Percentiles rank a stretch among this genome's conserved stretches.
These are phyloP conservation scores for Straminergon stramineum DNA, from an alignment of 225 moss, liverwort and hornwort genomes.

Conservation along the genomic window DNA sequence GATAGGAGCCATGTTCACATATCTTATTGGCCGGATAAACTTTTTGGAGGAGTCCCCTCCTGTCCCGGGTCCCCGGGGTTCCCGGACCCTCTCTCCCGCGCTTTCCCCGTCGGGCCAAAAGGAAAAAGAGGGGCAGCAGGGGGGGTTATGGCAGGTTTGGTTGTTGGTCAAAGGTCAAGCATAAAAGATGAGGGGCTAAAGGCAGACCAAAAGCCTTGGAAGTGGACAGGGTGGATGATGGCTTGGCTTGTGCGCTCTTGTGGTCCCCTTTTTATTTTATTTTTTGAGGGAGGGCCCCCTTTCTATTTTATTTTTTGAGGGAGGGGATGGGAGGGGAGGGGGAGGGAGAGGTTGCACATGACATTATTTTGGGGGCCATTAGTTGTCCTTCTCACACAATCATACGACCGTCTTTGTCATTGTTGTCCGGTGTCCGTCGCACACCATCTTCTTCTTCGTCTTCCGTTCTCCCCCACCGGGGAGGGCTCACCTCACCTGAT, in stretches of 20 bases:
- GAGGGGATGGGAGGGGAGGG: too few relatives aligned
- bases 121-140: not conserved
- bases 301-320: too few relatives aligned
- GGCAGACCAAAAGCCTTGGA: conserved; percentile 5
- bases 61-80: too few relatives aligned
- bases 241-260: not conserved
- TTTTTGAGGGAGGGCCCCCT: not conserved
- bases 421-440: not conserved
- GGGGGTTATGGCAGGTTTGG: not conserved
- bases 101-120: not conserved
- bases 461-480: not conserved
- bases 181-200: not conserved
- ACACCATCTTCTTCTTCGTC: not conserved
- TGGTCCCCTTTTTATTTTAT: too few relatives aligned
- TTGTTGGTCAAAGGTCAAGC: conserved; percentile 12
- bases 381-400: not conserved
- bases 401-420: not conserved
- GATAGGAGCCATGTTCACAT: not conserved
- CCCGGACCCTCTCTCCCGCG: too few relatives aligned
- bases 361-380: not conserved
- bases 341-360: not conserved
- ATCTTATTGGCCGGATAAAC: too few relatives aligned
- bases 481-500: not conserved
- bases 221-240: not conserved
- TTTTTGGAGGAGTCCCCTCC: not conserved